phyloP scores from a whole-genome alignment of 179 eudicot species.

The Silene noctiflora region DNA sequence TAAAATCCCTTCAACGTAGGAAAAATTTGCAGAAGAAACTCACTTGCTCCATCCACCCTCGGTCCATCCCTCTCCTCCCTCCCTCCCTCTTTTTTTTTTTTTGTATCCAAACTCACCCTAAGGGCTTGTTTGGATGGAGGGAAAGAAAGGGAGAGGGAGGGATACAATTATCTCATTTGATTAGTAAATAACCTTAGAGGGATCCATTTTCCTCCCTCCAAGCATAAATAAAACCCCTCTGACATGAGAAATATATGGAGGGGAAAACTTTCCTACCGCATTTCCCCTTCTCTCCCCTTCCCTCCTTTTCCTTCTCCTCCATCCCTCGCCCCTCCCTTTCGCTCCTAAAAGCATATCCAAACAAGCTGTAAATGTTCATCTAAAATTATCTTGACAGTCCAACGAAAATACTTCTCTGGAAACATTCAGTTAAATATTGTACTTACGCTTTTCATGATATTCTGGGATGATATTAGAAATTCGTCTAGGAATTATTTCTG shows the following conservation, averaged over 20 bases:
- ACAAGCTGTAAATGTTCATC: neutral
- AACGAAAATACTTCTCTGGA: neutral
- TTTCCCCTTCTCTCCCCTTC: neutral
- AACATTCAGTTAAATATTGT: constrained; percentile 6
- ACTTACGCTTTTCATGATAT: constrained; percentile 62
- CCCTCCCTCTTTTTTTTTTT: too few relatives aligned
- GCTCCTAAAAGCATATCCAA: neutral
- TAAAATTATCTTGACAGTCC: neutral
- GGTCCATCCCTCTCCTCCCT: neutral
- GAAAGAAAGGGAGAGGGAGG: neutral
- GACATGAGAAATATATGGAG: neutral
- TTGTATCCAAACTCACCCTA: too few relatives aligned
- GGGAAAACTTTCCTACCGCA: neutral
- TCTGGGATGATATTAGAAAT: constrained; percentile 70
- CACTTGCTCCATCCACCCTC: too few relatives aligned
- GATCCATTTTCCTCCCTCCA: neutral
- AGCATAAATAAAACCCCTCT: neutral
- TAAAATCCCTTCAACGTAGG: too few relatives aligned
- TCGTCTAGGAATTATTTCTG: constrained; percentile 51
- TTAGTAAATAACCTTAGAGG: neutral
- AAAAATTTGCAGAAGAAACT: too few relatives aligned
- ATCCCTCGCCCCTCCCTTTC: neutral
- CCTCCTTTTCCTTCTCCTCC: neutral
- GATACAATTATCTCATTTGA: neutral
- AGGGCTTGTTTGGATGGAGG: too few relatives aligned